phyloP scores from a whole-genome alignment of 2,329 filamentous ascomycete species.

The Coleophoma cylindrospora region DNA sequence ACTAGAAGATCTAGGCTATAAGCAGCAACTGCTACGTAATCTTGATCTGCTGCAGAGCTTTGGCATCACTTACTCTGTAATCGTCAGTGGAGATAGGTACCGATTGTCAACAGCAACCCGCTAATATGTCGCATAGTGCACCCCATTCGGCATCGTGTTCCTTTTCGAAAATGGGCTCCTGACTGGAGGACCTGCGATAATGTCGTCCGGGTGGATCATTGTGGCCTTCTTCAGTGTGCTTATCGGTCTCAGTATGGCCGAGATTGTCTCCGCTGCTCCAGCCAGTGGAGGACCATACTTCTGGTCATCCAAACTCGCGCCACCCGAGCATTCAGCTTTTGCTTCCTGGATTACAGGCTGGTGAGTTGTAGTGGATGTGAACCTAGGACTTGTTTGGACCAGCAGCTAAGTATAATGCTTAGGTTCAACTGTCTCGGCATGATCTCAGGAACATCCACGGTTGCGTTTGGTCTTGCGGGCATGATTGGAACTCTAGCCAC shows the following conservation, averaged over 20 bases:
- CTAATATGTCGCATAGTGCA: slow-evolving; percentile 31
- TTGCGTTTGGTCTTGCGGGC: slow-evolving; percentile 38
- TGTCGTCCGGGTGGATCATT: slow-evolving; percentile 50
- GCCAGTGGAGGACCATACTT: slow-evolving; percentile 56
- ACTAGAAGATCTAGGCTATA: slow-evolving; percentile 53
- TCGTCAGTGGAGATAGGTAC: slow-evolving; percentile 33
- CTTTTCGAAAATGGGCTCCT: slow-evolving; percentile 51
- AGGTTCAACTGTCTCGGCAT: slow-evolving; percentile 43
- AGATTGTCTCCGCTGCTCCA: slow-evolving; percentile 54
- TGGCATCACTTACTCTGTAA: slow-evolving; percentile 57
- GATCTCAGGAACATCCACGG: slow-evolving; percentile 42
- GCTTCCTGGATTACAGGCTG: slow-evolving; percentile 41
- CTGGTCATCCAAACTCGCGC: slow-evolving; percentile 53
- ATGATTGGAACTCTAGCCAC: slow-evolving; percentile 39
- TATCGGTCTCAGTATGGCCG: slow-evolving; percentile 50
- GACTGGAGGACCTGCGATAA: slow-evolving; percentile 50
- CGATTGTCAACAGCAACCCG: neutral
- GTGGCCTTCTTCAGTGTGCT: slow-evolving; percentile 51
- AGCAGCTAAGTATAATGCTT: neutral
- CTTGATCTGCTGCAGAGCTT: slow-evolving; percentile 57
- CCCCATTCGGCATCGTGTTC: slow-evolving; percentile 55
- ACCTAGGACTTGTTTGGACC: neutral
- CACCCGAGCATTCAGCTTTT: slow-evolving; percentile 37
- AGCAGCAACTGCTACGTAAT: slow-evolving; percentile 51
- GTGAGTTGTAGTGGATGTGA: neutral